A percentile compares a stretch with the other conserved stretches of the same genome.
Evolutionary conservation across 2,329 filamentous ascomycete genomes (phyloP).

Genomic region (Paraphoma chrysanthemicola): DNA sequence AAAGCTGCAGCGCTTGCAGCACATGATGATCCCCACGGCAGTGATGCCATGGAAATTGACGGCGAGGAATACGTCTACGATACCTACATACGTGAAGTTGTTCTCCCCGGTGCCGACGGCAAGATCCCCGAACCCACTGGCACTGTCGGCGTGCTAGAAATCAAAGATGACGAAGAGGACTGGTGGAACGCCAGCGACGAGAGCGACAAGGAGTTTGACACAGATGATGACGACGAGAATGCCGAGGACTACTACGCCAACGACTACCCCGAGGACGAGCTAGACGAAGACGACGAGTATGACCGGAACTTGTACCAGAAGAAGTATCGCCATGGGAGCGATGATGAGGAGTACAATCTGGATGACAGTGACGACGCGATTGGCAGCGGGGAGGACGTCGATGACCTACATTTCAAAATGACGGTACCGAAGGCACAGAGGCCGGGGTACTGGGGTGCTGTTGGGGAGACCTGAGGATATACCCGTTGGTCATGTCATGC

Average conservation of each 20-base stretch:
- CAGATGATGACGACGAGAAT: constrained; percentile 69
- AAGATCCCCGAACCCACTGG: constrained; percentile 28
- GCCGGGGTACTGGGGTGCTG: constrained; percentile 32
- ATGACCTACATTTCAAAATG: constrained; percentile 38
- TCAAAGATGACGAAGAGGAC: constrained; percentile 59
- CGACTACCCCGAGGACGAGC: constrained; percentile 82
- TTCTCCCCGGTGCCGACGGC: constrained; percentile 44
- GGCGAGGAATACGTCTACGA: constrained; percentile 66
- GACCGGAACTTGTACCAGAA: constrained; percentile 52
- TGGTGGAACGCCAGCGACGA: constrained; percentile 66
- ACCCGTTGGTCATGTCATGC: too few species aligned
- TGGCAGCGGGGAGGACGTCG: constrained; percentile 37
- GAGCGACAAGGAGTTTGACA: constrained; percentile 61
- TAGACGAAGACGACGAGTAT: constrained; percentile 73
- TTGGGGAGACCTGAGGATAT: not conserved
- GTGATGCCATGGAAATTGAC: constrained; percentile 47
- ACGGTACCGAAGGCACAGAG: constrained; percentile 31
- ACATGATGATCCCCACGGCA: constrained; percentile 7
- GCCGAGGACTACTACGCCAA: constrained; percentile 80
- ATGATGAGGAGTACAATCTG: constrained; percentile 50
- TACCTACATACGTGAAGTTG: constrained; percentile 62
- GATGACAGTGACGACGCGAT: constrained; percentile 21
- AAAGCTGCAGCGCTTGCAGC: constrained; percentile 27
- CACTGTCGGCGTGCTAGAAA: constrained; percentile 55
- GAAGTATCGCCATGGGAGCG: constrained; percentile 47